A percentile compares a stretch with the other conserved stretches of the same genome.
Evolutionary conservation across 2,329 filamentous ascomycete genomes (phyloP).

Genomic region (Diaporthe sp.): DNA sequence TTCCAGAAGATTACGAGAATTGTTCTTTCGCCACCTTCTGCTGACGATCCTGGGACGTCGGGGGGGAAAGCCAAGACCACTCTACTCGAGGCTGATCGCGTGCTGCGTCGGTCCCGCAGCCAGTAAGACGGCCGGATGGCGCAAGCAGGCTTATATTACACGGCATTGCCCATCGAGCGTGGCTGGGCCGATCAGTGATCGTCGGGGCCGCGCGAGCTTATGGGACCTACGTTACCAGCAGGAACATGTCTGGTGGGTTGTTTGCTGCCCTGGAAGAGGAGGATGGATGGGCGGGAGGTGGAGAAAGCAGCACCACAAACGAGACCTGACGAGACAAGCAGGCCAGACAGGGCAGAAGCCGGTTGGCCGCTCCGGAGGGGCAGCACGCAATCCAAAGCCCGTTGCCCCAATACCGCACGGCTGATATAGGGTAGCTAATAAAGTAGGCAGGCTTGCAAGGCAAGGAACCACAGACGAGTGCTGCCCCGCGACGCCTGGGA

Average conservation of each 20-base stretch:
- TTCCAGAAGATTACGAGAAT: conserved; percentile 38
- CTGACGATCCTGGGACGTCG: conserved; percentile 21
- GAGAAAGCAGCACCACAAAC: not conserved
- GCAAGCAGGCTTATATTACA: conserved; percentile 18
- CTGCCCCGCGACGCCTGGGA: not conserved
- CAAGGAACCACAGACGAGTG: not conserved
- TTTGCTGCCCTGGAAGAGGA: not conserved
- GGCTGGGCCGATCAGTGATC: conserved; percentile 22
- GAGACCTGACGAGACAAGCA: not conserved
- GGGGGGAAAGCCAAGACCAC: not conserved
- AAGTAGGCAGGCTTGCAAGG: not conserved
- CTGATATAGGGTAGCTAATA: conserved; percentile 12
- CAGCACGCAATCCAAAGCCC: conserved; percentile 23
- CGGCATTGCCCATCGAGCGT: not conserved
- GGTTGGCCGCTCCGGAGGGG: conserved; percentile 14
- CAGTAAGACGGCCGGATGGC: conserved; percentile 1
- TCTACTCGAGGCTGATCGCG: conserved; percentile 5
- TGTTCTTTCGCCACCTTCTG: conserved; percentile 40
- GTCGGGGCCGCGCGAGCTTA: conserved; percentile 6
- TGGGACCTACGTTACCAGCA: not conserved
- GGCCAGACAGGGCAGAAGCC: not conserved
- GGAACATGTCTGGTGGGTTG: not conserved
- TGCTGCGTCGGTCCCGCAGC: conserved; percentile 19
- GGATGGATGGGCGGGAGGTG: not conserved
- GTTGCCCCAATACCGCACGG: conserved; percentile 13